Percentiles rank a stretch among this genome's conserved stretches.
phyloP scores from a whole-genome alignment of 371 early-diverging fungal species.

The Rhizopus arrhizus region DNA sequence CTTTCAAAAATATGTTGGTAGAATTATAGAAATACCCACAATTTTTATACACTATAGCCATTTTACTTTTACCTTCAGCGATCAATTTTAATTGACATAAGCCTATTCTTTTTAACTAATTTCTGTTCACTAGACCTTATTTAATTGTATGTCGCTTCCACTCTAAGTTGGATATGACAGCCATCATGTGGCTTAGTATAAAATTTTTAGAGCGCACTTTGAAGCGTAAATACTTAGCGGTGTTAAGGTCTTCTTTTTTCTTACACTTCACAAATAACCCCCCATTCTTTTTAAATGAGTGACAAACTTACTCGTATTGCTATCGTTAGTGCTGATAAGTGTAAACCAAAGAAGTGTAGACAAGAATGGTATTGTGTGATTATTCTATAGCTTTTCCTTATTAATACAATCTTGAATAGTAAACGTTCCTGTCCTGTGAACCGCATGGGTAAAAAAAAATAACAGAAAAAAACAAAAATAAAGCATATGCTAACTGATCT shows the following conservation, averaged over 20 bases:
- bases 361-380: conserved; percentile 88
- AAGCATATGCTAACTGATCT: not conserved
- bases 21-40: too few relatives aligned
- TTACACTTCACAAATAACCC: conserved; percentile 23
- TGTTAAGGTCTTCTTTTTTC: conserved; percentile 13
- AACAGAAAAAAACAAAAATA: not conserved
- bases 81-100: too few relatives aligned
- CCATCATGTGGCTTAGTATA: conserved; percentile 1
- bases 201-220: conserved; percentile 17
- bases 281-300: conserved; percentile 50
- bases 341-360: conserved; percentile 99
- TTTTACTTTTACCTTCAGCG: too few relatives aligned
- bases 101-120: too few relatives aligned
- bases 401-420: conserved; percentile 33
- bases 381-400: too few relatives aligned
- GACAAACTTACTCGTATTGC: conserved; percentile 92
- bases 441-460: conserved; percentile 63
- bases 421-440: conserved; percentile 91
- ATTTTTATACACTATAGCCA: too few relatives aligned
- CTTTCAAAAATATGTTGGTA: too few relatives aligned
- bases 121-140: too few relatives aligned
- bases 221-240: conserved; percentile 1
- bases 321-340: conserved; percentile 96
- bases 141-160: too few relatives aligned
- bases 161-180: too few relatives aligned